These are phyloP conservation scores for Pseudocercospora musae DNA, from an alignment of 2,329 filamentous ascomycete genomes.

Conservation along the genomic window DNA sequence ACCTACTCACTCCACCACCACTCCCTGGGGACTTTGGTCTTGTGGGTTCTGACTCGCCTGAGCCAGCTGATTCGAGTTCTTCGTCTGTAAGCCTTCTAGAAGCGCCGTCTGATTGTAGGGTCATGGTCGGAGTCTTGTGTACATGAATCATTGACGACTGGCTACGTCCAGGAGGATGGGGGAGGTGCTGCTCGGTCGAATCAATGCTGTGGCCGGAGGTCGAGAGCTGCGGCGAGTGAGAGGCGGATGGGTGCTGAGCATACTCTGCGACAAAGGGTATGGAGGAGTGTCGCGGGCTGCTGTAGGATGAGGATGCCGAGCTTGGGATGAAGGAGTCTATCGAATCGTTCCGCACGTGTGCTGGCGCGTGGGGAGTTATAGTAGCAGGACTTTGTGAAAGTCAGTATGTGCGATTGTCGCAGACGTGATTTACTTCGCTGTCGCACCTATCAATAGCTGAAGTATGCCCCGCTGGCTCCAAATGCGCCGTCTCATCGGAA, in stretches of 20 bases:
- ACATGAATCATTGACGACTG: constrained; percentile 26
- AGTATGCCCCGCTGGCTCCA: background rate
- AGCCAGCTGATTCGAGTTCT: constrained; percentile 24
- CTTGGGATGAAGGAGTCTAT: constrained; percentile 29
- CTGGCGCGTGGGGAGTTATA: constrained; percentile 4
- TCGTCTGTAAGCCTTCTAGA: constrained; percentile 36
- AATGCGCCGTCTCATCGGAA: background rate
- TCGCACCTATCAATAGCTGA: background rate
- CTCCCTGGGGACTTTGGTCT: constrained; percentile 44
- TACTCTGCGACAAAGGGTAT: constrained; percentile 28
- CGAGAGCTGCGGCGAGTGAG: constrained; percentile 28
- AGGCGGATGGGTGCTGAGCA: constrained; percentile 24
- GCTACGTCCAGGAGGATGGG: constrained; percentile 6
- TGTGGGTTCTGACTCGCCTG: constrained; percentile 20
- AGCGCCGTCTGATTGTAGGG: constrained; percentile 34
- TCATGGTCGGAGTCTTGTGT: constrained; percentile 33
- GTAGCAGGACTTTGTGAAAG: constrained; percentile 15
- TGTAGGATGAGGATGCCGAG: constrained; percentile 26
- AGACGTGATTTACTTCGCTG: background rate
- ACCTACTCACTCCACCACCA: constrained; percentile 57
- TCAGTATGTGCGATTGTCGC: constrained; percentile 28
- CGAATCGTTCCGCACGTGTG: constrained; percentile 26
- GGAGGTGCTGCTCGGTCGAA: constrained; percentile 22
- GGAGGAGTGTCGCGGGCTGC: constrained; percentile 27
- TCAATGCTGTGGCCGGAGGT: constrained; percentile 25